These are phyloP conservation scores for Amanita pseudoporphyria DNA, from an alignment of 768 basidiomycete species.

Conservation along the genomic window DNA sequence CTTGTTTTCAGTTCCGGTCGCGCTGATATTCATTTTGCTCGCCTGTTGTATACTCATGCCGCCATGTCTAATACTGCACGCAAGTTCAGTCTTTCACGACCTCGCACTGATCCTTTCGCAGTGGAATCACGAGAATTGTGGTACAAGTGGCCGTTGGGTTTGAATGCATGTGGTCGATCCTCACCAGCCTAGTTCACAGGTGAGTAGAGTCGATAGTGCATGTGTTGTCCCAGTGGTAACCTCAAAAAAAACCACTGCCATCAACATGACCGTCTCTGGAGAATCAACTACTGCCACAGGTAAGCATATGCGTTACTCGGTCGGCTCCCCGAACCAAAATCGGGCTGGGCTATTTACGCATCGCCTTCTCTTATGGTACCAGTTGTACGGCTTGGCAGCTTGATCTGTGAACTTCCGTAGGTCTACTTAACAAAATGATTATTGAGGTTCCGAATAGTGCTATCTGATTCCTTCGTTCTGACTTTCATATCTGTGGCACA, in stretches of 20 bases:
- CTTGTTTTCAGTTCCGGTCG: conserved; percentile 32
- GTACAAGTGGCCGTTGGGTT: conserved; percentile 28
- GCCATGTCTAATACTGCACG: conserved; percentile 26
- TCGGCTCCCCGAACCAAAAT: not conserved
- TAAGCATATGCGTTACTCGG: not conserved
- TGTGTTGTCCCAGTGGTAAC: not conserved
- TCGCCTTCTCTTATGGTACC: conserved; percentile 39
- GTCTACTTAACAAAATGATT: not conserved
- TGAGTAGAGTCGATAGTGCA: conserved; percentile 16
- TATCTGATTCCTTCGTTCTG: conserved; percentile 47
- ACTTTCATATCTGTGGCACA: conserved; percentile 39
- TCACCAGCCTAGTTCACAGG: conserved; percentile 44
- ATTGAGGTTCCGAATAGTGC: conserved; percentile 21
- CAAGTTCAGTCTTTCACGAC: not conserved
- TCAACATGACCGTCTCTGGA: not conserved
- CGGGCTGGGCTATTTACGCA: conserved; percentile 33
- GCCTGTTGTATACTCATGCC: conserved; percentile 31
- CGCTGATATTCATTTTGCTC: conserved; percentile 39
- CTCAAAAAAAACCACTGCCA: not conserved
- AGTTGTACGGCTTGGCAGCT: conserved; percentile 35
- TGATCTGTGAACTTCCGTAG: conserved; percentile 29
- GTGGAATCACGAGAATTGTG: conserved; percentile 29
- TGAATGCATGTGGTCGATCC: conserved; percentile 49
- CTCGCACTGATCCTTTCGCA: conserved; percentile 6
- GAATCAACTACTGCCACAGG: not conserved